Evolutionary conservation across 768 basidiomycete genomes (phyloP).

Genomic region (Holtermanniella nyarrowii): DNA sequence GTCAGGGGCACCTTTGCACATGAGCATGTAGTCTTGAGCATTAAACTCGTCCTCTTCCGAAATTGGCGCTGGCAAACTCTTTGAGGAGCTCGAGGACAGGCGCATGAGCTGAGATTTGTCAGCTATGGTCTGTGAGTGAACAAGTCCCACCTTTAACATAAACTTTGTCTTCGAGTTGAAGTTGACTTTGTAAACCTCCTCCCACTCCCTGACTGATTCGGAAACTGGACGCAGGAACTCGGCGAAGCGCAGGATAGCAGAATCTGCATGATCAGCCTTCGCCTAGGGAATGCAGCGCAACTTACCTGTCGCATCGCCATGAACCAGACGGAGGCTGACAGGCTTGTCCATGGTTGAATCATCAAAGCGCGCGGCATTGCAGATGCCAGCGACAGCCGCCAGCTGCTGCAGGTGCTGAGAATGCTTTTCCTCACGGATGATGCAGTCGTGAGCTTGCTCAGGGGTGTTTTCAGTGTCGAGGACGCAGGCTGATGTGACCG

Average conservation of each 20-base stretch:
- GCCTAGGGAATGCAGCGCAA: neutral
- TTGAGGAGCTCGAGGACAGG: constrained; percentile 1
- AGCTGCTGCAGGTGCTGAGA: constrained; percentile 14
- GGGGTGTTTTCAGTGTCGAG: constrained; percentile 32
- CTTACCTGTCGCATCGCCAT: constrained; percentile 50
- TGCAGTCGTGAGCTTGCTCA: constrained; percentile 19
- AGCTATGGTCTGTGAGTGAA: neutral
- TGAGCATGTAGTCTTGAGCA: constrained; percentile 39
- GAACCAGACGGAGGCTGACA: constrained; percentile 30
- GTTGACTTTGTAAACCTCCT: constrained; percentile 27
- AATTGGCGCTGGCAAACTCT: constrained; percentile 24
- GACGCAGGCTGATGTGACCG: constrained; percentile 47
- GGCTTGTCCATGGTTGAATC: constrained; percentile 37
- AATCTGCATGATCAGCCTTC: constrained; percentile 36
- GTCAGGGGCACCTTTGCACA: constrained; percentile 56
- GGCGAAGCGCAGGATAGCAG: constrained; percentile 50
- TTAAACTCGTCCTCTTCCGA: constrained; percentile 22
- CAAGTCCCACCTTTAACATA: constrained; percentile 46
- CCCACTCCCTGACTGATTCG: constrained; percentile 36
- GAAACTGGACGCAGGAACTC: constrained; percentile 22
- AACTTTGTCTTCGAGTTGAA: constrained; percentile 50
- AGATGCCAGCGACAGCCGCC: constrained; percentile 46
- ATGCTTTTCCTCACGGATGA: constrained; percentile 6
- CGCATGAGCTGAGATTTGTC: constrained; percentile 7
- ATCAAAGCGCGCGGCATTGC: constrained; percentile 49